Conservation (phyloP, 768 basidiomycete genomes). For the Exidia glandulosa region DNA sequence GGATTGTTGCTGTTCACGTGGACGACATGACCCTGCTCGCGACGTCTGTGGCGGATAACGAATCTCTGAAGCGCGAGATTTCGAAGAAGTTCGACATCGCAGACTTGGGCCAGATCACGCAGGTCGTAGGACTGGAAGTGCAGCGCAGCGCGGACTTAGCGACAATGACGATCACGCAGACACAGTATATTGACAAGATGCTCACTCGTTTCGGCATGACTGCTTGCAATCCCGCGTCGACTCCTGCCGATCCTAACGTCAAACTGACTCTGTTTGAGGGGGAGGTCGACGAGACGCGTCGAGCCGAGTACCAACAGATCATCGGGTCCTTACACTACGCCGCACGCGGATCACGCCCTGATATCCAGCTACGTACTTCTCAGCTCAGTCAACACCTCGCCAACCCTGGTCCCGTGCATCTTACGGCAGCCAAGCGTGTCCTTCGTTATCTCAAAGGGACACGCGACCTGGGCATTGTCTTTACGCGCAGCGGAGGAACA, state of each 20-base stretch:
- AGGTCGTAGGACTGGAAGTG: not conserved
- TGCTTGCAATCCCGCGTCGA: not conserved
- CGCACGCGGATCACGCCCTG: constrained; percentile 12
- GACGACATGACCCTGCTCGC: constrained; percentile 22
- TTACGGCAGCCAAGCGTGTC: constrained; percentile 1
- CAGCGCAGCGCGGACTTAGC: not conserved
- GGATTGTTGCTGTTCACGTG: constrained; percentile 13
- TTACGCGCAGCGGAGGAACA: constrained; percentile 4
- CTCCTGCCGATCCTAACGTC: constrained; percentile 1
- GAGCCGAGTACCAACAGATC: constrained; percentile 8
- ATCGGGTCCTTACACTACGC: constrained; percentile 21
- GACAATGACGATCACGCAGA: not conserved
- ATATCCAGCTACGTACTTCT: constrained; percentile 9
- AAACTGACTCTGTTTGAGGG: not conserved
- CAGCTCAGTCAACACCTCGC: constrained; percentile 8
- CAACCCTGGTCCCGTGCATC: not conserved
- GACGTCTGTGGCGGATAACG: constrained; percentile 8
- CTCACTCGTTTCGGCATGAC: not conserved
- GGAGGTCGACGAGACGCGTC: constrained; percentile 2
- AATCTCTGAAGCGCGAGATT: constrained; percentile 15
- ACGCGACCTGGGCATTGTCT: not conserved
- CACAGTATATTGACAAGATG: not conserved
- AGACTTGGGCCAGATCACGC: constrained; percentile 14
- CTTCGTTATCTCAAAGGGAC: not conserved
- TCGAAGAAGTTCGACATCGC: constrained; percentile 12